A percentile compares a stretch with the other conserved stretches of the same genome.
Conservation (phyloP, 2,329 filamentous ascomycete species). For the Pleomassaria siparia region DNA sequence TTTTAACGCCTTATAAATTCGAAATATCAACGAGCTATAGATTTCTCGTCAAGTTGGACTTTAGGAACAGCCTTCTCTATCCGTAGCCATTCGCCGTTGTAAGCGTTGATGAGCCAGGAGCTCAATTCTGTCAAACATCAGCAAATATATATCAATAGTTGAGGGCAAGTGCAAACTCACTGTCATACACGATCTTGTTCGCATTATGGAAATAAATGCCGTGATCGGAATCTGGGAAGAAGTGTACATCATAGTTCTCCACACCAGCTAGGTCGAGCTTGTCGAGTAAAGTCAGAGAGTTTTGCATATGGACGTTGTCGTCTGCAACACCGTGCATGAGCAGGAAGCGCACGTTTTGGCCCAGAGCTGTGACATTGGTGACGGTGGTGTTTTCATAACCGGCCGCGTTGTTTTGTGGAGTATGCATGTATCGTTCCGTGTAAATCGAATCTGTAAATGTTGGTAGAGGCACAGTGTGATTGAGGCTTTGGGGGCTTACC, state of each 20-base stretch:
- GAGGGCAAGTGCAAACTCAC: conserved; percentile 57
- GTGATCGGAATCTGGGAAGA: conserved; percentile 96
- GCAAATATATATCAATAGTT: neutral
- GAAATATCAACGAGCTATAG: conserved; percentile 3
- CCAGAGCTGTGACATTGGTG: conserved; percentile 71
- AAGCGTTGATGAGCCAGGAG: conserved; percentile 95
- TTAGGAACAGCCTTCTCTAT: conserved; percentile 56
- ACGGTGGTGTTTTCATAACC: conserved; percentile 80
- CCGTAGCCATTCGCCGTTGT: conserved; percentile 90
- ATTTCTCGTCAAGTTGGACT: conserved; percentile 25
- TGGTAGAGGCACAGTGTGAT: neutral
- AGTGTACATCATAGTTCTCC: conserved; percentile 94
- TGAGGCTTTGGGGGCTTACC: too few relatives aligned
- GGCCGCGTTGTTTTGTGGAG: conserved; percentile 73
- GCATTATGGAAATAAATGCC: conserved; percentile 94
- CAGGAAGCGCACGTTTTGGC: conserved; percentile 80
- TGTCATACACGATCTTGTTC: conserved; percentile 87
- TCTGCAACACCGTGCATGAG: conserved; percentile 96
- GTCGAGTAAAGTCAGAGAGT: conserved; percentile 84
- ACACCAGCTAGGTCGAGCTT: conserved; percentile 77
- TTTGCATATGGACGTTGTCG: conserved; percentile 97
- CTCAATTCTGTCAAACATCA: conserved; percentile 61
- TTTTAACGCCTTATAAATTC: neutral
- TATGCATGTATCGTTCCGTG: conserved; percentile 97
- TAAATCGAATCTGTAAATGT: conserved; percentile 71